Percentiles rank a stretch among this genome's conserved stretches.
These are phyloP conservation scores for Blastobotrys arbuscula DNA, from an alignment of 1,139 yeast species.

Conservation along the genomic window DNA sequence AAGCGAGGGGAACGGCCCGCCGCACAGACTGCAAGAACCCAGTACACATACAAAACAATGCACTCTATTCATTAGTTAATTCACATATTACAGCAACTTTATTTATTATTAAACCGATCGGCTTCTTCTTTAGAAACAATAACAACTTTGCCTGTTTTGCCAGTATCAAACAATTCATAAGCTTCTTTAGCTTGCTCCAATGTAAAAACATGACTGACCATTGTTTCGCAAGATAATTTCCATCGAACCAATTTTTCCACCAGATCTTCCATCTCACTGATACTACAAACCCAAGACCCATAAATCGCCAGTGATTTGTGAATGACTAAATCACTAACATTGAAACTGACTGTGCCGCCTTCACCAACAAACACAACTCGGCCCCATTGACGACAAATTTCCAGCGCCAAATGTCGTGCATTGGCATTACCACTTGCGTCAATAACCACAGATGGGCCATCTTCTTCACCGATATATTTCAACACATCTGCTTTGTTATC, in stretches of 20 bases:
- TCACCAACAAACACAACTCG: constrained; percentile 19
- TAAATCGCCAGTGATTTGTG: constrained; percentile 17
- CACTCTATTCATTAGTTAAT: too few relatives aligned
- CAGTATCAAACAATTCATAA: constrained; percentile 15
- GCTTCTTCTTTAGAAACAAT: constrained; percentile 12
- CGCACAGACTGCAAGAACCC: too few relatives aligned
- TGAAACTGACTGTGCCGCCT: constrained; percentile 15
- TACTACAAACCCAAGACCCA: constrained; percentile 18
- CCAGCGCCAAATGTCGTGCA: constrained; percentile 16
- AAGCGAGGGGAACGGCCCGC: too few relatives aligned
- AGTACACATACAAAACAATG: too few relatives aligned
- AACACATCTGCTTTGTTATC: constrained; percentile 6
- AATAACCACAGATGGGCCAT: constrained; percentile 16
- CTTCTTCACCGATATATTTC: constrained; percentile 13
- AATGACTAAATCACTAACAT: constrained; percentile 17
- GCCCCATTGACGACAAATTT: constrained; percentile 19
- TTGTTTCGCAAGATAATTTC: constrained; percentile 16
- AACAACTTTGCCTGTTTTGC: constrained; percentile 19
- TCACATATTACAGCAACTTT: too few relatives aligned
- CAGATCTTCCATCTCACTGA: constrained; percentile 17
- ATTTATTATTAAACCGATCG: constrained; percentile 11
- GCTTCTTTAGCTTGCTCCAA: constrained; percentile 17
- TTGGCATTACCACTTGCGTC: constrained; percentile 17
- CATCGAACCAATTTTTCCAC: constrained; percentile 19
- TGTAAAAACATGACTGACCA: constrained; percentile 17